phyloP scores from a whole-genome alignment of 768 basidiomycete genomes.

The Exsudoporus frostii region DNA sequence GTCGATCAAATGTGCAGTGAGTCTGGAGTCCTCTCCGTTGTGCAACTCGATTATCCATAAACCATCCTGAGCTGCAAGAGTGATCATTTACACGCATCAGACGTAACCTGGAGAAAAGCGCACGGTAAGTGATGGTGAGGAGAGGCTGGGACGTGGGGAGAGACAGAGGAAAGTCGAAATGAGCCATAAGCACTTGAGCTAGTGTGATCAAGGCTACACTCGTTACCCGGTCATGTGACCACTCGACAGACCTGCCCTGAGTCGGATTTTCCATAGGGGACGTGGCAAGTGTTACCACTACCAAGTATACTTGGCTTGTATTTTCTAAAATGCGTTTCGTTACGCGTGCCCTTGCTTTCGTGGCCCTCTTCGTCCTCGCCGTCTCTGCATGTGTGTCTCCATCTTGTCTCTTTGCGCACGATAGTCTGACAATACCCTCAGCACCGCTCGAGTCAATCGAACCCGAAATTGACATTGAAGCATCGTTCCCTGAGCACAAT shows the following conservation, averaged over 20 bases:
- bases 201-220: neutral
- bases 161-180: conserved; percentile 35
- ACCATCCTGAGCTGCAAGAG: conserved; percentile 38
- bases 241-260: conserved; percentile 26
- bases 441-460: conserved; percentile 36
- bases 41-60: conserved; percentile 81
- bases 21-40: conserved; percentile 70
- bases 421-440: conserved; percentile 8
- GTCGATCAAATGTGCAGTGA: conserved; percentile 57
- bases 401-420: neutral
- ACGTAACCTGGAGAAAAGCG: conserved; percentile 10
- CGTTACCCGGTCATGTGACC: conserved; percentile 16
- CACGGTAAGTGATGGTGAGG: conserved; percentile 69
- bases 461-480: conserved; percentile 52
- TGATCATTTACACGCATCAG: neutral
- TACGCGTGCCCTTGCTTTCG: conserved; percentile 25
- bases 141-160: conserved; percentile 52
- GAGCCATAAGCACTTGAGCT: conserved; percentile 1
- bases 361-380: conserved; percentile 29
- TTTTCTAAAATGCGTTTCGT: conserved; percentile 34
- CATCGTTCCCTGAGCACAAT: conserved; percentile 68
- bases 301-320: neutral
- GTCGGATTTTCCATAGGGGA: conserved; percentile 19
- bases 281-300: conserved; percentile 15
- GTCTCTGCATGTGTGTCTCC: conserved; percentile 28